A percentile compares a stretch with the other conserved stretches of the same genome.
Evolutionary conservation across 2,329 filamentous ascomycete species (phyloP).

Genomic region (Botryotinia calthae): DNA sequence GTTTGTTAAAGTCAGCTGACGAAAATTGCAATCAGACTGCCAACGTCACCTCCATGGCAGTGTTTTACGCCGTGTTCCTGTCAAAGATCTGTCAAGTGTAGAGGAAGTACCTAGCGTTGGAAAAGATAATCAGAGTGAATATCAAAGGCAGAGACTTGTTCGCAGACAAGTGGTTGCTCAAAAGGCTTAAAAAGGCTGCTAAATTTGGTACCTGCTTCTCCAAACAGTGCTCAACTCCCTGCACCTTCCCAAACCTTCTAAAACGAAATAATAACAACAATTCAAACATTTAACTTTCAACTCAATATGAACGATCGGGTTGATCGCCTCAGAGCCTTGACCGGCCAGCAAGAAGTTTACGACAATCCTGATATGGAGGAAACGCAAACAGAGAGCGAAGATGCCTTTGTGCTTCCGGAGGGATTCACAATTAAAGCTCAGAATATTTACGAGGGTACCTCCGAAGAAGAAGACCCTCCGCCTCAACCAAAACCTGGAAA

Average conservation of each 20-base stretch:
- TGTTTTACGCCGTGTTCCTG: not conserved
- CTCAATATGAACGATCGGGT: constrained; percentile 2
- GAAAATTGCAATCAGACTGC: not conserved
- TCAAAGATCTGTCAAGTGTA: not conserved
- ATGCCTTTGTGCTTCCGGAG: constrained; percentile 1
- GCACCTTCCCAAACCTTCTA: not conserved
- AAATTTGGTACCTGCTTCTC: not conserved
- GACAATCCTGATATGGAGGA: not conserved
- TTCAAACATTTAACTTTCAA: not conserved
- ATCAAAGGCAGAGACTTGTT: not conserved
- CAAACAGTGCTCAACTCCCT: not conserved
- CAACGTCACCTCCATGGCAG: not conserved
- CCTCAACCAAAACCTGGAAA: not conserved
- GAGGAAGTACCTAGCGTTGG: not conserved
- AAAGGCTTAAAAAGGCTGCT: not conserved
- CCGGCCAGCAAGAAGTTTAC: constrained; percentile 9
- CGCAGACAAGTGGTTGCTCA: not conserved
- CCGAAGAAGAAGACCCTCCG: not conserved
- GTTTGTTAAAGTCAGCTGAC: constrained; percentile 1
- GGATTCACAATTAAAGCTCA: constrained; percentile 6
- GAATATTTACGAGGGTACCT: constrained; percentile 15
- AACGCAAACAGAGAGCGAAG: not conserved
- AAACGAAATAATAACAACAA: not conserved
- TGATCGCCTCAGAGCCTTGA: constrained; percentile 14
- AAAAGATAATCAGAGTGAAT: not conserved